Evolutionary conservation across 208 protist genomes (phyloP).

Genomic region (Leishmania guyanensis): DNA sequence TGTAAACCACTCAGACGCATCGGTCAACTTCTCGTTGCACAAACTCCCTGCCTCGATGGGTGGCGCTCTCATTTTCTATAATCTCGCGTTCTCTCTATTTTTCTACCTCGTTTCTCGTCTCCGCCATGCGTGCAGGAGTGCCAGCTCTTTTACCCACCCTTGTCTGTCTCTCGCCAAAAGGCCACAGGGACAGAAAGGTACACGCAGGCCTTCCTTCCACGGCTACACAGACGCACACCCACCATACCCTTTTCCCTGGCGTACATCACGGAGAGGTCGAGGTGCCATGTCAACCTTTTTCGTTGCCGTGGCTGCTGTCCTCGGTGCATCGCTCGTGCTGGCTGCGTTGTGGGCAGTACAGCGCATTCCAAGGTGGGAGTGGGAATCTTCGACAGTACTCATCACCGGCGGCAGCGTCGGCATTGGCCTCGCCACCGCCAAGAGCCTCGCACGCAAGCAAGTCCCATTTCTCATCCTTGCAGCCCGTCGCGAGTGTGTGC

Average conservation of each 20-base stretch:
- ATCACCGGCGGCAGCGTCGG: constrained; percentile 86
- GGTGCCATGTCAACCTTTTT: constrained; percentile 14
- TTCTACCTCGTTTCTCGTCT: not conserved
- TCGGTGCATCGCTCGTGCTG: constrained; percentile 34
- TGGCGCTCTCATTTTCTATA: not conserved
- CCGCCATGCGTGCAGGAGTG: not conserved
- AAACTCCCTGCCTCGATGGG: not conserved
- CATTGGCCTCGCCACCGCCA: constrained; percentile 81
- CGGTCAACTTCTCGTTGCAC: not conserved
- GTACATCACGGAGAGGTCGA: not conserved
- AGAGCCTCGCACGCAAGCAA: constrained; percentile 46
- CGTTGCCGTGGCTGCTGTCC: constrained; percentile 10
- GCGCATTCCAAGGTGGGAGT: constrained; percentile 57
- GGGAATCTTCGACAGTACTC: constrained; percentile 61
- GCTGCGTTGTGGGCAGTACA: constrained; percentile 52
- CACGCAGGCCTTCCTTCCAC: not conserved
- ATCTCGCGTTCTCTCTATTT: not conserved
- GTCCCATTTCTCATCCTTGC: constrained; percentile 72
- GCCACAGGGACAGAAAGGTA: not conserved
- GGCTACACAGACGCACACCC: not conserved
- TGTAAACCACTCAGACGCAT: not conserved
- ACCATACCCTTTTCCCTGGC: not conserved
- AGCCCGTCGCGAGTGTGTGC: constrained; percentile 61
- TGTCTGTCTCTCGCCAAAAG: not conserved
- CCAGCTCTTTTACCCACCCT: not conserved